Conservation (phyloP, 2,329 filamentous ascomycete genomes). For the Plenodomus lindquistii region DNA sequence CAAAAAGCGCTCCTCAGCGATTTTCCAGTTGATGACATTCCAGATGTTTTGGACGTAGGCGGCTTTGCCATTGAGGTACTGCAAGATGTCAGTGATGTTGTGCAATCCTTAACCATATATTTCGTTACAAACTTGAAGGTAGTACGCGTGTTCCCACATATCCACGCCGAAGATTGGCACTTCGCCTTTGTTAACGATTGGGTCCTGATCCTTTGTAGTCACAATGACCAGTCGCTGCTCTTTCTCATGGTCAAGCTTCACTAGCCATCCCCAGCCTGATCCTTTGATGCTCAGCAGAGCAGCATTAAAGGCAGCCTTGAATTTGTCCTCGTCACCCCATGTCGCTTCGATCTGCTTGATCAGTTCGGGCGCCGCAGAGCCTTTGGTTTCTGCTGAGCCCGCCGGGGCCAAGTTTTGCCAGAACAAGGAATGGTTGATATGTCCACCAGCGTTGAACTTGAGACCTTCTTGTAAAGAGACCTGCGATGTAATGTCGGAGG, state of each 20-base stretch:
- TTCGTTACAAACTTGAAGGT: conserved; percentile 65
- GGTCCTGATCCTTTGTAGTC: conserved; percentile 87
- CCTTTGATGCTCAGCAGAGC: conserved; percentile 75
- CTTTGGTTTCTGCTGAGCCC: conserved; percentile 60
- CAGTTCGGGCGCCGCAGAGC: conserved; percentile 61
- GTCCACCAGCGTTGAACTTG: conserved; percentile 88
- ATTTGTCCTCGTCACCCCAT: conserved; percentile 70
- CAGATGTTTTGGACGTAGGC: conserved; percentile 77
- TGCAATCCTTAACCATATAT: neutral
- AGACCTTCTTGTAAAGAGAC: conserved; percentile 71
- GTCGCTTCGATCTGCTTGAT: conserved; percentile 63
- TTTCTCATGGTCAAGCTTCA: conserved; percentile 64
- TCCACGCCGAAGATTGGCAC: conserved; percentile 78
- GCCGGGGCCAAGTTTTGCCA: conserved; percentile 80
- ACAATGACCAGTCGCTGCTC: conserved; percentile 64
- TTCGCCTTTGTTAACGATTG: conserved; percentile 63
- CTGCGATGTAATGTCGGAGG: conserved; percentile 65
- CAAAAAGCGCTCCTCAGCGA: conserved; percentile 64
- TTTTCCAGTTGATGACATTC: conserved; percentile 79
- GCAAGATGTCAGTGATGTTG: conserved; percentile 6
- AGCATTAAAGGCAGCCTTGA: conserved; percentile 67
- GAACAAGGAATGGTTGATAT: conserved; percentile 92
- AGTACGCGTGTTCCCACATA: conserved; percentile 95
- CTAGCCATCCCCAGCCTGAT: conserved; percentile 87
- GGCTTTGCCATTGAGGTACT: conserved; percentile 77